These are phyloP conservation scores for Erucastrum elatum DNA, from an alignment of 345 rosid species.

Conservation along the genomic window DNA sequence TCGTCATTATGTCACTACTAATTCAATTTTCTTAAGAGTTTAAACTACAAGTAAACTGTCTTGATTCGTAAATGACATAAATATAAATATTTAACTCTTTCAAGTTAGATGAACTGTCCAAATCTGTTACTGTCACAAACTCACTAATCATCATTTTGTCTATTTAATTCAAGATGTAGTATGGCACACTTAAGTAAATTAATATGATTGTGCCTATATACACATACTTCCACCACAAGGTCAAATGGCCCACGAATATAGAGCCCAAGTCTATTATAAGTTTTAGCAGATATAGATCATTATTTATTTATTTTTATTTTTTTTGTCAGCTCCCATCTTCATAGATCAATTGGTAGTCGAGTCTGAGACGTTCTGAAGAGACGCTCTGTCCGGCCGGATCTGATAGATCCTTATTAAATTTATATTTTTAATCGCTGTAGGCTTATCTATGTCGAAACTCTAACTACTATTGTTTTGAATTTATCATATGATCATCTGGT, in stretches of 20 bases:
- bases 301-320: not conserved
- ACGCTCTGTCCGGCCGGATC: too few relatives aligned
- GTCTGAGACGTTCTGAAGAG: too few relatives aligned
- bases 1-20: not conserved
- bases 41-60: not conserved
- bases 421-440: slow-evolving; percentile 3
- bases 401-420: not conserved
- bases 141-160: slow-evolving; percentile 16
- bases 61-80: not conserved
- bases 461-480: not conserved
- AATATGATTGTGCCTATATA: slow-evolving; percentile 15
- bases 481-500: too few relatives aligned
- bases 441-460: not conserved
- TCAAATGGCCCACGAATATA: not conserved
- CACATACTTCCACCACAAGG: slow-evolving; percentile 7
- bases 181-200: slow-evolving; percentile 1
- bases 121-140: slow-evolving; percentile 26
- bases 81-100: not conserved
- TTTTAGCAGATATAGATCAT: not conserved
- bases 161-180: slow-evolving; percentile 9
- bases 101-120: slow-evolving; percentile 25
- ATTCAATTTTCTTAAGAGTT: not conserved
- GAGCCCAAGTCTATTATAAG: not conserved
- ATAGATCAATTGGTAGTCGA: too few relatives aligned
- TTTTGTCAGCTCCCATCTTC: too few relatives aligned